Evolutionary conservation across 208 protist species (phyloP).

Genomic region (Borovskyia barvae): DNA sequence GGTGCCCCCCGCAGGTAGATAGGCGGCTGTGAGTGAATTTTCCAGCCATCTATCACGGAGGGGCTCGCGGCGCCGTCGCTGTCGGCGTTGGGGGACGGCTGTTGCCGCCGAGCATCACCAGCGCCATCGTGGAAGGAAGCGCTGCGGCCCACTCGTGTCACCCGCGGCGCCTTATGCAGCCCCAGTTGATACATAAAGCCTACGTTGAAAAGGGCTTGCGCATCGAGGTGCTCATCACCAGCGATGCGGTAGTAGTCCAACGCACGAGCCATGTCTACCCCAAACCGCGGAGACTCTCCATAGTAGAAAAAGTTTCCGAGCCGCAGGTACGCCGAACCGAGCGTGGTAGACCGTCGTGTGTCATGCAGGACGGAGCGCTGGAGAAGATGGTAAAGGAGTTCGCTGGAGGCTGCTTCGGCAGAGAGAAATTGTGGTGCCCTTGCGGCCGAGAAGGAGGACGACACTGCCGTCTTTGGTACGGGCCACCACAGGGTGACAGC

Average conservation of each 20-base stretch:
- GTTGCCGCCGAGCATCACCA: neutral
- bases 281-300: conserved; percentile 50
- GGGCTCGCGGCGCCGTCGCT: neutral
- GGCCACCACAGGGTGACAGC: conserved; percentile 10
- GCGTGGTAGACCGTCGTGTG: conserved; percentile 2
- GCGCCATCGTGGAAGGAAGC: neutral
- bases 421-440: conserved; percentile 34
- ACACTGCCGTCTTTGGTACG: neutral
- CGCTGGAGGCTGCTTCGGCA: conserved; percentile 38
- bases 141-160: conserved; percentile 4
- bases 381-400: conserved; percentile 52
- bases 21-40: conserved; percentile 16
- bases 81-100: neutral
- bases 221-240: conserved; percentile 23
- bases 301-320: conserved; percentile 77
- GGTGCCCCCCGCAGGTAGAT: conserved; percentile 11
- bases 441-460: no score
- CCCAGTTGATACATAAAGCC: conserved; percentile 72
- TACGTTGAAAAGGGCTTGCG: conserved; percentile 59
- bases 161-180: conserved; percentile 25
- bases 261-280: conserved; percentile 39
- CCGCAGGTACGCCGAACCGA: conserved; percentile 41
- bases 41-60: no score
- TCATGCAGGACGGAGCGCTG: conserved; percentile 24
- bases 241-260: conserved; percentile 63